Base-by-base conservation (phyloP, 352 stramenopile genomes). In the Phytophthora fragariae region DNA sequence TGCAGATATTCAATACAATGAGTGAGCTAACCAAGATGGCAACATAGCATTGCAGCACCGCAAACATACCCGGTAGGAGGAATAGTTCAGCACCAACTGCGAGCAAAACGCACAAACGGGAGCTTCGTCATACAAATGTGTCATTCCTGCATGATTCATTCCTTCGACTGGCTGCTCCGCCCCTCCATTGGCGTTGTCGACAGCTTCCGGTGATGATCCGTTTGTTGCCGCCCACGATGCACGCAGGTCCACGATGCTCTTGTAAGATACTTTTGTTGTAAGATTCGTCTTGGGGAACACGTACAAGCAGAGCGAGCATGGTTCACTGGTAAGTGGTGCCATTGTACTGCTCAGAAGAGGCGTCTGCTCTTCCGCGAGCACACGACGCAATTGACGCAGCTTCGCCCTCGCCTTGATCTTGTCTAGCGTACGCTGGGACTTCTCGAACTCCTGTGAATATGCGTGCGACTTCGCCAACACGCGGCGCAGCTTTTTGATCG, bases 401-500 rank as follows among this genome's bases (percentile, higher is more conserved):
- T 89, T 83, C 0, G 77, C 79, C 1, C 75, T 68, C 2, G 72
- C 63, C 12, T 89, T 82, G 59, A 92, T 90, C 62, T 85, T 86
- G 59, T 85, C 82, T 21, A 92, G 63, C 9, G 81, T 88, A 7
- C 71, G 68, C 21, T 80, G 77, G n/a, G 72, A 75, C 41, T 82
- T 85, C 29, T 88, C 75, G 39, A 92, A 83, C 53, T 92, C 84
- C 41, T 92, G 84, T 19, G 71, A 84, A 44, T 73, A 86, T 4
- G 84, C 84, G 29, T 80, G 83, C 1, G 84, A 92, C 37, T 90
- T 90, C 17, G 79, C 73, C 21, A 88, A 72, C n/a, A 92, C 84
- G 1, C 84, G 80, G 14, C 82, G 79, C 12, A 92, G 68, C 37
- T 79, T 84, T 75, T 88, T 91, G 68, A 91, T 85, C 1, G 81